A percentile compares a stretch with the other conserved stretches of the same genome.
Evolutionary conservation across 306 rosid species (phyloP).

Genomic region (Canavalia ensiformis): DNA sequence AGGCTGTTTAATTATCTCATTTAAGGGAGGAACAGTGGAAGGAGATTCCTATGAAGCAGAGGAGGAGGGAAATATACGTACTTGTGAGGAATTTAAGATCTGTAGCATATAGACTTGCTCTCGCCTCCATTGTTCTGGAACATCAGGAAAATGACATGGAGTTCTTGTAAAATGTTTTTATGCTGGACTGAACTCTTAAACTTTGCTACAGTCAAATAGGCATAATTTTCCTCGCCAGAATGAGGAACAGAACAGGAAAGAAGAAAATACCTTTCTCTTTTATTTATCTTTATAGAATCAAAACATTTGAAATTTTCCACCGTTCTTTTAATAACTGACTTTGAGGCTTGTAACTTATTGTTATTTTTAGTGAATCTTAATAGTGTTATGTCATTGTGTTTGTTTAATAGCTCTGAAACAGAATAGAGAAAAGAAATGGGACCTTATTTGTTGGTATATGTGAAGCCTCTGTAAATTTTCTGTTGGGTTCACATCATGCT

Average conservation of each 20-base stretch:
- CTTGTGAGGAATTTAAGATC: slow-evolving; percentile 89
- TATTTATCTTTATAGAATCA: background rate
- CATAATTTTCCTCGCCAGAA: background rate
- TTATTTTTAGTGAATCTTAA: background rate
- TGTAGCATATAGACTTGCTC: slow-evolving; percentile 77
- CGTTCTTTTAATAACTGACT: background rate
- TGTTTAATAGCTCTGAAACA: background rate
- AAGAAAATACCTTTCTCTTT: background rate
- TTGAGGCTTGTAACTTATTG: background rate
- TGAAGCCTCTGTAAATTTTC: background rate
- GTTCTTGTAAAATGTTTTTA: slow-evolving; percentile 51
- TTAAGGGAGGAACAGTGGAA: slow-evolving; percentile 78
- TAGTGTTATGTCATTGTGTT: background rate
- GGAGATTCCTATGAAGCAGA: slow-evolving; percentile 54
- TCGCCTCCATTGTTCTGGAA: slow-evolving; percentile 77
- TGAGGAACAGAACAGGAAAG: background rate
- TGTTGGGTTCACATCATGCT: background rate
- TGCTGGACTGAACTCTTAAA: background rate
- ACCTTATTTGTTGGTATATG: background rate
- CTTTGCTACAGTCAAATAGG: slow-evolving; percentile 20
- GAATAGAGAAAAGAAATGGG: too few species aligned
- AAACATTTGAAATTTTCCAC: background rate
- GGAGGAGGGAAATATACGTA: slow-evolving; percentile 71
- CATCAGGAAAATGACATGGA: slow-evolving; percentile 65
- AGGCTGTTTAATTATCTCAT: slow-evolving; percentile 57